Conservation (phyloP, 1,139 yeast species). For the Saccharomyces hybrid region DNA sequence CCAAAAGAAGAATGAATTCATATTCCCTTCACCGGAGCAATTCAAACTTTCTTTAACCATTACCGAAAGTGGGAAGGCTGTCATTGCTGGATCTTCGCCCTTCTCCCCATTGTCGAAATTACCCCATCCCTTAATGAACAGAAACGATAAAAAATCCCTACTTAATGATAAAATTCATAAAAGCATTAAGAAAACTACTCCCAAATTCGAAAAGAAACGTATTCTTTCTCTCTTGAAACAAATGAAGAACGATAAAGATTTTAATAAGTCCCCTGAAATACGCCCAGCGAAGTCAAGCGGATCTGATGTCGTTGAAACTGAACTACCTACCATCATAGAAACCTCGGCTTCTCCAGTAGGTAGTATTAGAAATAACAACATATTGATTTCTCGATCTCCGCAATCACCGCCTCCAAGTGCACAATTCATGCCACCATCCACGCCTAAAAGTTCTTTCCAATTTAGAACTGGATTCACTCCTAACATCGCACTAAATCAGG, state of each 20-base stretch:
- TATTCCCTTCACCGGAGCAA: slow-evolving; percentile 4
- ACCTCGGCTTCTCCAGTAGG: background rate
- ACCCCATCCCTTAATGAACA: background rate
- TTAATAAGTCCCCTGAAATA: background rate
- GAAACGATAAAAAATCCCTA: background rate
- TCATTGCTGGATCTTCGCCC: slow-evolving; percentile 11
- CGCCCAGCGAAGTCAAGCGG: background rate
- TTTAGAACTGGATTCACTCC: slow-evolving; percentile 31
- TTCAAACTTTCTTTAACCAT: slow-evolving; percentile 19
- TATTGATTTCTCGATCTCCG: background rate
- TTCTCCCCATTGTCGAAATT: slow-evolving; percentile 9
- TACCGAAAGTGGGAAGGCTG: slow-evolving; percentile 23
- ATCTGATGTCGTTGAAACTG: background rate
- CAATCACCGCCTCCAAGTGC: background rate
- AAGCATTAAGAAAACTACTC: slow-evolving; percentile 1
- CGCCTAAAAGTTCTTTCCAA: slow-evolving; percentile 23
- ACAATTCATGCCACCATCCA: slow-evolving; percentile 15
- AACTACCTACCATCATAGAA: slow-evolving; percentile 6
- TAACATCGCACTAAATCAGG: slow-evolving; percentile 23
- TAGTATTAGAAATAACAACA: background rate
- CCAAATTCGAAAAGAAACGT: slow-evolving; percentile 15
- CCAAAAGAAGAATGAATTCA: background rate
- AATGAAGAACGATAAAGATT: slow-evolving; percentile 18
- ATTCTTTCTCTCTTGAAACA: slow-evolving; percentile 22
- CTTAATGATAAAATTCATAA: background rate